Conservation (phyloP, 2,329 filamentous ascomycete genomes). For the Fusarium tjaetaba region DNA sequence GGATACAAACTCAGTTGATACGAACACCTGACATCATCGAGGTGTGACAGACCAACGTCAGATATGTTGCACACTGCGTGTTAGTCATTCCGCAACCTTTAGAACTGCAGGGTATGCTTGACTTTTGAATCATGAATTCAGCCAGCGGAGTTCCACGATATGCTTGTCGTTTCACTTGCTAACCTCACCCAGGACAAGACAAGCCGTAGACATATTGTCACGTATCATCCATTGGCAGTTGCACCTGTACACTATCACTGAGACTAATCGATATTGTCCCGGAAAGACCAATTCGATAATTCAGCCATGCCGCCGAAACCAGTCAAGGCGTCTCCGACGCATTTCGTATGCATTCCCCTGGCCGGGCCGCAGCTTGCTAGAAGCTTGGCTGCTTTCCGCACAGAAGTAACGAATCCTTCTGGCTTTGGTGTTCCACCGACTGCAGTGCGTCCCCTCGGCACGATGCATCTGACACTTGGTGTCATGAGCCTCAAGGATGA, state of each 20-base stretch:
- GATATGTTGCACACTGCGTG: neutral
- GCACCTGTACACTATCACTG: neutral
- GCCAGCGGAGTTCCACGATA: neutral
- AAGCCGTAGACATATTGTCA: neutral
- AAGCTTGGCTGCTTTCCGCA: constrained; percentile 69
- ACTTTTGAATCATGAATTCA: neutral
- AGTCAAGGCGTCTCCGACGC: constrained; percentile 64
- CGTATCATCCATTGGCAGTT: neutral
- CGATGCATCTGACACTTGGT: constrained; percentile 86
- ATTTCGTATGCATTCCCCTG: constrained; percentile 82
- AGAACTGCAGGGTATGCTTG: constrained; percentile 9
- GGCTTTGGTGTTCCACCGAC: constrained; percentile 66
- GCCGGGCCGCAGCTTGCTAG: constrained; percentile 71
- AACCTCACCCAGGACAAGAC: neutral
- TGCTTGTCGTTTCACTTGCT: neutral
- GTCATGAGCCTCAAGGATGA: constrained; percentile 77
- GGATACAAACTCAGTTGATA: constrained; percentile 1
- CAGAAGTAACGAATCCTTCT: constrained; percentile 61
- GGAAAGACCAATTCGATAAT: neutral
- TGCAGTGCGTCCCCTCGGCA: constrained; percentile 80
- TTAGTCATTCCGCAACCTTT: constrained; percentile 9
- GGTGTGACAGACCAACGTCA: constrained; percentile 11
- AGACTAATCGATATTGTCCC: neutral
- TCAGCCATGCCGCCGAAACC: constrained; percentile 47
- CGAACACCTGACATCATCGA: constrained; percentile 34